Conservation (phyloP, 495 filamentous ascomycete genomes). For the Cryomyces antarcticus region DNA sequence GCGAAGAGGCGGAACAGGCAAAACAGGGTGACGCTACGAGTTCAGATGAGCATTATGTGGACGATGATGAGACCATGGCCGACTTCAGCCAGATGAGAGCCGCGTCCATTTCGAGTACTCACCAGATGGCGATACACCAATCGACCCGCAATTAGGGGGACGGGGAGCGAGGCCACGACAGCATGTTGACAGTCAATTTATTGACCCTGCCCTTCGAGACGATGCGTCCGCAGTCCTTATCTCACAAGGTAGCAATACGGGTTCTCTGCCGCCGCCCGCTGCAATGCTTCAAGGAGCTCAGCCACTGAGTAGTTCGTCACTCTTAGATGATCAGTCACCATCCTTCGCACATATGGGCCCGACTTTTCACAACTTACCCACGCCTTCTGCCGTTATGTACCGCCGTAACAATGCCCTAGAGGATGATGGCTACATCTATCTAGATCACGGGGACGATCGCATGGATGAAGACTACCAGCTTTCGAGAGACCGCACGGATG, state of each 20-base stretch:
- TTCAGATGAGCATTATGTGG: constrained; percentile 20
- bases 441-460: background rate
- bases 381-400: constrained; percentile 18
- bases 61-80: constrained; percentile 12
- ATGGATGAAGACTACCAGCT: background rate
- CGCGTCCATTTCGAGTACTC: constrained; percentile 2
- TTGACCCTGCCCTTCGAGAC: constrained; percentile 4
- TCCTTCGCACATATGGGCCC: no score
- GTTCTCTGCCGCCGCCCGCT: constrained; percentile 1
- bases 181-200: constrained; percentile 2
- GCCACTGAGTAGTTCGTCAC: constrained; percentile 3
- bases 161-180: no score
- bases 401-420: constrained; percentile 7
- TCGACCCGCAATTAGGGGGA: no score
- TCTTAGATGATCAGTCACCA: background rate
- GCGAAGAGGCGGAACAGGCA: constrained; percentile 28
- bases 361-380: constrained; percentile 2
- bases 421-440: constrained; percentile 6
- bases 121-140: constrained; percentile 18
- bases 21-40: constrained; percentile 23
- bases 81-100: constrained; percentile 9
- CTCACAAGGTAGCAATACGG: background rate
- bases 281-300: constrained; percentile 6
- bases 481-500: background rate
- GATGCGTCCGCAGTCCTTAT: background rate